Conservation (phyloP, 306 rosid genomes). For the Corylus avellana region DNA sequence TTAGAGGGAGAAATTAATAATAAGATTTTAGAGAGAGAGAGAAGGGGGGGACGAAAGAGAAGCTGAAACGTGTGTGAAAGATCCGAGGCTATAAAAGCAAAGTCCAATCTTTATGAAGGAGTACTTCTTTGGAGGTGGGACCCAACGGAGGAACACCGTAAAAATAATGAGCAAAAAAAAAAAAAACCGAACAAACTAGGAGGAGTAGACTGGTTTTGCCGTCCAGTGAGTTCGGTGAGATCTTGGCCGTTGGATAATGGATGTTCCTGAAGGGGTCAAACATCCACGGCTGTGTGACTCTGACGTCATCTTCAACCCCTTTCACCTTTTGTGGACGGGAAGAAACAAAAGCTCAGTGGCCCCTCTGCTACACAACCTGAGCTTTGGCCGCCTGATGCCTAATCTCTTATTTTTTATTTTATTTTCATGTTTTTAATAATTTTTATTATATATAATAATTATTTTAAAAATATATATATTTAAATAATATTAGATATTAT, state of each 20-base stretch:
- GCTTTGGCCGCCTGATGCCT: conserved; percentile 32
- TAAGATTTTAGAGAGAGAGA: conserved; percentile 16
- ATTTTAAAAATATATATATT: no score
- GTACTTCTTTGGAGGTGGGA: background rate
- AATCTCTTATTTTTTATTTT: no score
- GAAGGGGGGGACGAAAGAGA: conserved; percentile 24
- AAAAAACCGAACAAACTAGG: conserved; percentile 3
- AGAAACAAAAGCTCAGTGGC: conserved; percentile 21
- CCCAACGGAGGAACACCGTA: background rate
- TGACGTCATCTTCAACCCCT: conserved; percentile 36
- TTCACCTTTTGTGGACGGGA: conserved; percentile 34
- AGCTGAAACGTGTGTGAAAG: conserved; percentile 42
- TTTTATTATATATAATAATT: no score
- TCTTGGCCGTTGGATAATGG: conserved; percentile 39
- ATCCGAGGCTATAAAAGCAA: conserved; percentile 33
- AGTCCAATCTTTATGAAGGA: conserved; percentile 25
- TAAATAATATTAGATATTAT: background rate
- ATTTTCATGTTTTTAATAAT: background rate
- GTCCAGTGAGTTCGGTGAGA: conserved; percentile 36
- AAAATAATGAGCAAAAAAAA: background rate
- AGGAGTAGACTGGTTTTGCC: conserved; percentile 36
- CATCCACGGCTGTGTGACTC: conserved; percentile 43
- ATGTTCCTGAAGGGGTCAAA: background rate
- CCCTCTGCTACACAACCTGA: background rate
- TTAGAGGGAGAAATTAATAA: conserved; percentile 17